Evolutionary conservation across 306 rosid species (phyloP), one percentile per base, ranked within the genome.

Genomic region (Senna siamea): DNA sequence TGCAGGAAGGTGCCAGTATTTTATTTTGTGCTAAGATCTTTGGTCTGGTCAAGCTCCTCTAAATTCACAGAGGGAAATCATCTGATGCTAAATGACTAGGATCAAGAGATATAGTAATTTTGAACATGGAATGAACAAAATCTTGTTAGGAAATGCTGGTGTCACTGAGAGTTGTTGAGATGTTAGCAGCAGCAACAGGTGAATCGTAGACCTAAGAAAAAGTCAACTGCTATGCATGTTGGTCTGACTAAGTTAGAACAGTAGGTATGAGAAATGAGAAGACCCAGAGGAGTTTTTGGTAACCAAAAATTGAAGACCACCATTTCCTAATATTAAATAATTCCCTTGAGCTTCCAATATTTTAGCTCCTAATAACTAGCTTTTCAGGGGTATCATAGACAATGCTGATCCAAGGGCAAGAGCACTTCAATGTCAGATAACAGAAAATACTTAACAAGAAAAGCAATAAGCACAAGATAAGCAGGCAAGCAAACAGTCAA

Each of bases 401-500:
- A 54, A 32, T 38, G 28, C 20, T 22, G 57, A 34, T 74, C 34
- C 28, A 65, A 50, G 67, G 79, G 69, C 52, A 63, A 74, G 59
- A 58, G 17, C 48, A 48, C 13, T 70, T 61, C 50, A 15, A 12
- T 23, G 5, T 40, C 37, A 12, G 18, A 59, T 38, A 58, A 55
- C 43, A 32, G 17, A 37, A 34, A 52, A 32, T 59, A 28, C 14
- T 74, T 18, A 13, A 11, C 30, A 53, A 47, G 47, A 18, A 41
- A 60, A 46, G 34, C 23, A 72, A 55, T 18, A 48, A 2, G 70
- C 73, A 61, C 8, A 54, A 54, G 20, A 53, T 4, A 41, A 64
- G 61, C 9, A 66, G 51, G 60, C 66, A 52, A 20, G 76, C 73
- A 40, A 54, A 34, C 71, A 74, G 74, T 54, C 43, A 65, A 60